Evolutionary conservation across 345 rosid species (phyloP), one percentile per base, ranked within the genome.

Genomic region (Chamaenerion angustifolium): DNA sequence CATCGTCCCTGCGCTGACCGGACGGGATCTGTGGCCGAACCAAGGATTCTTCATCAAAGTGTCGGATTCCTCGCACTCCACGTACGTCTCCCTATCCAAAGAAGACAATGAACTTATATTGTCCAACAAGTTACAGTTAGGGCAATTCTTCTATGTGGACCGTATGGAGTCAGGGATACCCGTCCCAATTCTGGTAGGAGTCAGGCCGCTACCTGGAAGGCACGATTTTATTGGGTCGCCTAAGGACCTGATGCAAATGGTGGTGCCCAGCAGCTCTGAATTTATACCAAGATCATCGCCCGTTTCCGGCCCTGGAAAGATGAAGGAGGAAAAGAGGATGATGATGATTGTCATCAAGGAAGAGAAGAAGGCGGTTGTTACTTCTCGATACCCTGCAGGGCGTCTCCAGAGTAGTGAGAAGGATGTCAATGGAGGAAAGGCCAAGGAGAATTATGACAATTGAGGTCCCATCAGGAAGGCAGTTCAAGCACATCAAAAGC

Each of bases 1-100:
- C 73, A 86, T 90, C 18, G 92, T 90, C 25, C 95, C 93, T 48
- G 98, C 94, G 37, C 72, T 90, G 59, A 54, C 82, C 4, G 98
- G 98, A 55, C 76, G 85, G 16, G 94, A 86, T 55, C 74, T 86
- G 51, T 90, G 94, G 88, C 98, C 98, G 0, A 86, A 90, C 62
- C 92, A 80, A 57, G 98, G 95, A 8, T 90, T 86, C 70, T 90
- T 86, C 65, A 64, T 90, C 55, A 83, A 90, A 76, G 85, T 86
- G 8, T 90, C 94, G 0, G 98, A 90, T 58, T 86, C 94, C 10
- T 83, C 94, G 8, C 98, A 90, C 61, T 83, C 98, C 3, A 80
- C 96, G 0, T 90, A 90, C 5, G 80, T 75, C 46, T 79, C 96
- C 10, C 51, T 86, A 16, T 78, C 77, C 2, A 71, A 68, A 49